phyloP scores from a whole-genome alignment of 1,139 yeast species.

The Protomyces lactucae-debilis region DNA sequence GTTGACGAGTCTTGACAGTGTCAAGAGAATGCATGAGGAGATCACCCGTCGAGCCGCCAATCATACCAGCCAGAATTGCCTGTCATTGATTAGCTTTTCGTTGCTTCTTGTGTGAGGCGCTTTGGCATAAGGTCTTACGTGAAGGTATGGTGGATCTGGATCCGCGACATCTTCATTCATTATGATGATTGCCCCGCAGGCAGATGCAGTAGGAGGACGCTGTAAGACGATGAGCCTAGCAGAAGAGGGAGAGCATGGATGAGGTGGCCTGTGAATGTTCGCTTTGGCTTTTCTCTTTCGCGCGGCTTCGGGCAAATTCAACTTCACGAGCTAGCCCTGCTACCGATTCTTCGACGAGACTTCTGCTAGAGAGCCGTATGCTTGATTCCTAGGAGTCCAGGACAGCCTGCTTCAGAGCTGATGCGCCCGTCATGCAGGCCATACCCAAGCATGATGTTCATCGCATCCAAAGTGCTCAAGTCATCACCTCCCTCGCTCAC shows the following conservation, averaged over 20 bases:
- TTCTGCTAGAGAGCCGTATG: no score
- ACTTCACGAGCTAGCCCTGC: no score
- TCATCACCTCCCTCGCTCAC: constrained; percentile 68
- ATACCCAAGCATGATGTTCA: constrained; percentile 55
- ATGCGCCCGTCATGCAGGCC: constrained; percentile 24
- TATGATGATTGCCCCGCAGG: constrained; percentile 5
- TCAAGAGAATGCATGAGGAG: constrained; percentile 91
- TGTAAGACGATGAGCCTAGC: no score
- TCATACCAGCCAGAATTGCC: constrained; percentile 74
- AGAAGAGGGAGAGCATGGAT: no score
- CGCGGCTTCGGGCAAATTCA: no score
- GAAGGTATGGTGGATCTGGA: constrained; percentile 10
- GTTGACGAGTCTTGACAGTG: constrained; percentile 94
- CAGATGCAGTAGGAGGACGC: constrained; percentile 8
- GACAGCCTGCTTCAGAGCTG: no score
- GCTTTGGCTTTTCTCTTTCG: no score
- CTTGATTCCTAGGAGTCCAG: no score
- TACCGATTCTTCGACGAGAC: no score
- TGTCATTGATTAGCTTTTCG: constrained; percentile 26
- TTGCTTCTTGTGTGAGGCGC: no score
- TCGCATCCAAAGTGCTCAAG: constrained; percentile 86
- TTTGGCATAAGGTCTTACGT: constrained; percentile 42
- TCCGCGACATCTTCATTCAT: constrained; percentile 4
- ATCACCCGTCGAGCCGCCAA: constrained; percentile 94
- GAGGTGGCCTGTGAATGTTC: no score